Conservation (phyloP, 352 stramenopile species). For the Elongisporangium prolatum region DNA sequence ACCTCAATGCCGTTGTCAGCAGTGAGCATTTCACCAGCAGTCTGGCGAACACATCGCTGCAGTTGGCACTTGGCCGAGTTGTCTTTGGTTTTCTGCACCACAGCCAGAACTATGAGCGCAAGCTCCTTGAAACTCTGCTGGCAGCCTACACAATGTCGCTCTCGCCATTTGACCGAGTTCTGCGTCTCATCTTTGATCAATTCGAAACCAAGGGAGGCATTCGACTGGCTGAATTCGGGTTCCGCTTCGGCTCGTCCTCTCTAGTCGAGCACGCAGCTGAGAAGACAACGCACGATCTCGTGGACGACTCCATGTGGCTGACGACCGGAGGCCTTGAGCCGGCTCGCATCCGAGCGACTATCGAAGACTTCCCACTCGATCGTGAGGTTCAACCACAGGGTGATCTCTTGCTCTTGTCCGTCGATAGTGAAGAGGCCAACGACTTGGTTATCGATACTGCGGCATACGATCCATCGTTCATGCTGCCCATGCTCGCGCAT, state of each 20-base stretch:
- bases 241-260: conserved; percentile 62
- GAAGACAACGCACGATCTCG: conserved; percentile 29
- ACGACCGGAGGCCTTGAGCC: conserved; percentile 60
- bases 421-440: conserved; percentile 15
- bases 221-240: conserved; percentile 43
- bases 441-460: conserved; percentile 6
- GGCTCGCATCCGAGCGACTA: conserved; percentile 53
- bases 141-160: conserved; percentile 67
- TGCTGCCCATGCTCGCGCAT: conserved; percentile 71
- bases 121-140: conserved; percentile 58
- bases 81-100: conserved; percentile 35
- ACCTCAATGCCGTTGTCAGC: conserved; percentile 26
- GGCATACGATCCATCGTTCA: conserved; percentile 70
- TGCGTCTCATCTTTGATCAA: conserved; percentile 50
- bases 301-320: conserved; percentile 67
- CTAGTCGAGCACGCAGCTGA: conserved; percentile 21
- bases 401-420: conserved; percentile 24
- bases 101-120: conserved; percentile 33
- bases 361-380: conserved; percentile 66
- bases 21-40: conserved; percentile 22
- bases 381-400: conserved; percentile 23
- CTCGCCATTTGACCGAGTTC: conserved; percentile 41
- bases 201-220: conserved; percentile 42
- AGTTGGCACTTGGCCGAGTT: conserved; percentile 31
- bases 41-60: conserved; percentile 10